Percentiles rank a stretch among this genome's conserved stretches.
phyloP scores from a whole-genome alignment of 75 land plant species.

The Picea glauca region DNA sequence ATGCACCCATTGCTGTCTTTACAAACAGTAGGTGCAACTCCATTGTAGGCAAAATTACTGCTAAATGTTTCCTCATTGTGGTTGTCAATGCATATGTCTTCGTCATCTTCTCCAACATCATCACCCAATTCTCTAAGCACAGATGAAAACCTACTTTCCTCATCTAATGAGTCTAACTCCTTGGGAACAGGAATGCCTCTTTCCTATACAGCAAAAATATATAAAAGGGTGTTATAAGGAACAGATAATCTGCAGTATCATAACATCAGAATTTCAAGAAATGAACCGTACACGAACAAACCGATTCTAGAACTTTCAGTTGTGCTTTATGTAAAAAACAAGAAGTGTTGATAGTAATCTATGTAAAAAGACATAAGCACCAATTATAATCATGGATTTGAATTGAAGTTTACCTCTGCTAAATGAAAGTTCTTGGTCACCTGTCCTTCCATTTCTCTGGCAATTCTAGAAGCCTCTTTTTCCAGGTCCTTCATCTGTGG shows the following conservation, averaged over 20 bases:
- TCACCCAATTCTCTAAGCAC: conserved; percentile 48
- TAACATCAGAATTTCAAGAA: neutral
- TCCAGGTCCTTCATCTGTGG: conserved; percentile 80
- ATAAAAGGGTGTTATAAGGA: neutral
- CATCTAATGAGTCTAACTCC: conserved; percentile 66
- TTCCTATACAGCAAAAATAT: conserved; percentile 37
- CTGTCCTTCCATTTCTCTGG: conserved; percentile 91
- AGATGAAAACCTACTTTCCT: conserved; percentile 85
- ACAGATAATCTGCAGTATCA: neutral
- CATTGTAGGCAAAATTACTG: conserved; percentile 5
- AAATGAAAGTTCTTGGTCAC: conserved; percentile 70
- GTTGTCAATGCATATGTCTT: conserved; percentile 32
- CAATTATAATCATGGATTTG: neutral
- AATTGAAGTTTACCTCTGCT: conserved; percentile 63
- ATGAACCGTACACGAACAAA: conserved; percentile 7
- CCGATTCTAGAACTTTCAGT: neutral
- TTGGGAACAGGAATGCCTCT: conserved; percentile 44
- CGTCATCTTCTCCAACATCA: conserved; percentile 51
- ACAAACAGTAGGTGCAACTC: conserved; percentile 1
- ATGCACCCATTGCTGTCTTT: conserved; percentile 6
- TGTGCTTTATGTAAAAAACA: neutral
- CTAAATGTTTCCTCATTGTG: conserved; percentile 72
- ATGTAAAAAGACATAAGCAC: neutral
- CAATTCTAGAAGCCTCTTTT: conserved; percentile 72
- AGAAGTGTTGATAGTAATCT: neutral